Evolutionary conservation across 2,329 filamentous ascomycete genomes (phyloP).

Genomic region (Alternaria atra): DNA sequence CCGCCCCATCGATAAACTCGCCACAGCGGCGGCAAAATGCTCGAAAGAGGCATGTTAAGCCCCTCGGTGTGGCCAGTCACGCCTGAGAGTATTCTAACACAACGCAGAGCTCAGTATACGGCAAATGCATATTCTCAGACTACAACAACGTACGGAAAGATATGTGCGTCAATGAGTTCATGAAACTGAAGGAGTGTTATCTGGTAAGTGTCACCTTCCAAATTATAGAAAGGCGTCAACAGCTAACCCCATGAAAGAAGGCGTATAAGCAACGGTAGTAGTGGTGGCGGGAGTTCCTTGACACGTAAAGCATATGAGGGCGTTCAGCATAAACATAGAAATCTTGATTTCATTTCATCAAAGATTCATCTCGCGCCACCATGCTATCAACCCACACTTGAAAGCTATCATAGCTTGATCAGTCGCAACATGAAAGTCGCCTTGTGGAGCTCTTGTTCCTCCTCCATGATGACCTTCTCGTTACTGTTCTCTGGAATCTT

Average conservation of each 20-base stretch:
- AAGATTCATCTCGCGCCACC: conserved; percentile 16
- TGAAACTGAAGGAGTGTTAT: conserved; percentile 86
- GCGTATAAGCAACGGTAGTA: conserved; percentile 44
- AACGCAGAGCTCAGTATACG: conserved; percentile 79
- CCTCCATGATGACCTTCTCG: conserved; percentile 75
- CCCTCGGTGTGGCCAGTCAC: conserved; percentile 7
- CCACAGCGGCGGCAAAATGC: conserved; percentile 71
- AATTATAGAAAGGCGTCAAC: background rate
- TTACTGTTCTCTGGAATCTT: conserved; percentile 61
- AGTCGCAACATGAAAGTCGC: conserved; percentile 81
- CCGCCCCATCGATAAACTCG: conserved; percentile 74
- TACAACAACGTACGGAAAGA: conserved; percentile 92
- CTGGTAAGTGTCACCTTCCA: conserved; percentile 64
- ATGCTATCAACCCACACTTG: background rate
- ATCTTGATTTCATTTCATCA: conserved; percentile 22
- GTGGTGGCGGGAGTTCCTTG: background rate
- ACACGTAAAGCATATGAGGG: background rate
- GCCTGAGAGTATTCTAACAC: background rate
- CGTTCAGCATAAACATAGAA: background rate
- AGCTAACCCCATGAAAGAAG: conserved; percentile 21
- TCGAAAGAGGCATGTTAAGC: conserved; percentile 65
- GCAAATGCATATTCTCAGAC: conserved; percentile 88
- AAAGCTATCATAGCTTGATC: conserved; percentile 67
- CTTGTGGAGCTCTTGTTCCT: conserved; percentile 86
- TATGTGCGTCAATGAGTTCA: conserved; percentile 86